Evolutionary conservation across 1,139 yeast species (phyloP).

Genomic region (Blastobotrys arbuscula): DNA sequence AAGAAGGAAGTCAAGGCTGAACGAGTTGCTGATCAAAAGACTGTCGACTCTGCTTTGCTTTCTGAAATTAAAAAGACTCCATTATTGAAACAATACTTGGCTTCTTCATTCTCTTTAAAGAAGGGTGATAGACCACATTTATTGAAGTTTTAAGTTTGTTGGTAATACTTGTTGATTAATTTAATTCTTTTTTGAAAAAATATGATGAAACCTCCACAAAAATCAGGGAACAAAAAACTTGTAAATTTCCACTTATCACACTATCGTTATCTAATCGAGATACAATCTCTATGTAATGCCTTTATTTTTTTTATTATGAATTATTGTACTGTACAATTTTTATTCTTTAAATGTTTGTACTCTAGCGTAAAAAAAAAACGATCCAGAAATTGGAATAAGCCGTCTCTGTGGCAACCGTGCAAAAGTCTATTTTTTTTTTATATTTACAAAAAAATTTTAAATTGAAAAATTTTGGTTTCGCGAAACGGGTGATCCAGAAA

Average conservation of each 20-base stretch:
- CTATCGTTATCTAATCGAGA: too few species aligned
- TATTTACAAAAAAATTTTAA: too few species aligned
- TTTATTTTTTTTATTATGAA: too few species aligned
- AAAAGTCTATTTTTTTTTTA: too few species aligned
- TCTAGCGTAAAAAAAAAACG: too few species aligned
- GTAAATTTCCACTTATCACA: too few species aligned
- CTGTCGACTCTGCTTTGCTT: constrained; percentile 90
- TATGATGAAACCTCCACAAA: neutral
- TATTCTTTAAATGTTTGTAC: too few species aligned
- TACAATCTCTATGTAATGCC: too few species aligned
- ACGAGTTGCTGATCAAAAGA: constrained; percentile 97
- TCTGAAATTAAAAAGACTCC: constrained; percentile 97
- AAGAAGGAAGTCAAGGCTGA: constrained; percentile 89
- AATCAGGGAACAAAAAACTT: neutral
- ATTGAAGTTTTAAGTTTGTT: constrained; percentile 74
- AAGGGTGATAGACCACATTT: constrained; percentile 99
- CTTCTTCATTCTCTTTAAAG: constrained; percentile 95
- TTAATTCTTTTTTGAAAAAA: neutral
- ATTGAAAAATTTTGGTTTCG: neutral
- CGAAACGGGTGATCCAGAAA: neutral
- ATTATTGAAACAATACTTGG: constrained; percentile 94
- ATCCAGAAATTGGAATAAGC: too few species aligned
- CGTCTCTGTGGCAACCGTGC: too few species aligned
- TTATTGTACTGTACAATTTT: too few species aligned
- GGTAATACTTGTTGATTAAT: neutral